A percentile compares a stretch with the other conserved stretches of the same genome.
Conservation (phyloP, 495 filamentous ascomycete species). For the Annulohypoxylon nitens region DNA sequence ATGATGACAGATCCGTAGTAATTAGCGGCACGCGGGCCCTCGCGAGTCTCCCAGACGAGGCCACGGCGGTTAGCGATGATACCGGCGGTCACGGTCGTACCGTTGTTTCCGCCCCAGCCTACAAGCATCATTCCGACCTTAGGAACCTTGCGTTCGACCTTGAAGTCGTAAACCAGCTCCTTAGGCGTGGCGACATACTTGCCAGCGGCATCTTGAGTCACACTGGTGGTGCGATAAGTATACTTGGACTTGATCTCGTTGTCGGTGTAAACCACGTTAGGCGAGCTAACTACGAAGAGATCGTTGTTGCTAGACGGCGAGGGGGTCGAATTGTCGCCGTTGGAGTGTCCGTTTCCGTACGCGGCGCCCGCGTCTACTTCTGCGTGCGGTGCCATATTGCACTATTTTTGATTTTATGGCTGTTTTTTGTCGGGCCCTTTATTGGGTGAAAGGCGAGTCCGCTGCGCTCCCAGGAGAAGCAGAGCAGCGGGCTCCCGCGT, state of each 20-base stretch:
- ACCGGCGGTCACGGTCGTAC: constrained; percentile 95
- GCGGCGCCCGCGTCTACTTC: constrained; percentile 76
- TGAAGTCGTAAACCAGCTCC: constrained; percentile 95
- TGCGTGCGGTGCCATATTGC: constrained; percentile 94
- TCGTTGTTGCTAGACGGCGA: constrained; percentile 53
- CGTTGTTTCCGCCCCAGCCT: constrained; percentile 98
- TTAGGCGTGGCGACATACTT: constrained; percentile 87
- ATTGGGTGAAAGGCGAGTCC: constrained; percentile 76
- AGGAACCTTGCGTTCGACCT: constrained; percentile 91
- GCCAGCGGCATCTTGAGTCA: constrained; percentile 74
- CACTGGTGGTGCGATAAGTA: constrained; percentile 90
- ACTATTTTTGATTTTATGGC: constrained; percentile 22
- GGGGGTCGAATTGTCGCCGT: constrained; percentile 50
- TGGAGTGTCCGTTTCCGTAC: constrained; percentile 74
- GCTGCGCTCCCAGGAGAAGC: constrained; percentile 87
- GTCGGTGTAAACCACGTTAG: constrained; percentile 92
- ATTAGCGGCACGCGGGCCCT: constrained; percentile 86
- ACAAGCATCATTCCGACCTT: constrained; percentile 98
- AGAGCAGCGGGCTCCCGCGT: constrained; percentile 96
- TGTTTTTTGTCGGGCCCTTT: constrained; percentile 59
- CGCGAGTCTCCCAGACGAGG: constrained; percentile 92
- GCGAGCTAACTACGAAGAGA: constrained; percentile 88
- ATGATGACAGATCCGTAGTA: constrained; percentile 99
- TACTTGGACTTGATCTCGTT: constrained; percentile 92
- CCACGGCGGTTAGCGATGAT: constrained; percentile 94